These are phyloP conservation scores for Calonectria hawksworthii DNA, from an alignment of 2,329 filamentous ascomycete species.

Conservation along the genomic window DNA sequence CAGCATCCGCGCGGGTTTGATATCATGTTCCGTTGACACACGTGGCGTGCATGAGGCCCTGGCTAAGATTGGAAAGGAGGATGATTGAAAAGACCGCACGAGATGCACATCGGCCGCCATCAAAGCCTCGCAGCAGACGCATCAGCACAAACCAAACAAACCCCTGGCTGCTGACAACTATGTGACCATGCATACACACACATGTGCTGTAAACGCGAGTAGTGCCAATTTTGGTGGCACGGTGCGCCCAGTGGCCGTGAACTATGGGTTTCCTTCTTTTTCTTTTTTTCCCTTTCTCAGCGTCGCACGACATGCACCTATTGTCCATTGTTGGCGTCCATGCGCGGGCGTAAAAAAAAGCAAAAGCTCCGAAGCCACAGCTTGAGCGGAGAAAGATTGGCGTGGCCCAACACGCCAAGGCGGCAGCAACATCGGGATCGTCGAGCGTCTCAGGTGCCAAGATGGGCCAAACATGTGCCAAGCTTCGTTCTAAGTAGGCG, in stretches of 20 bases:
- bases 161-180: conserved; percentile 5
- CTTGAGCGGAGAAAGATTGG: background rate
- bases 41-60: conserved; percentile 1
- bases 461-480: conserved; percentile 12
- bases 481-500: conserved; percentile 21
- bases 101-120: conserved; percentile 1
- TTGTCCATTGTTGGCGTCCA: background rate
- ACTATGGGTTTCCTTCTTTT: background rate
- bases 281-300: background rate
- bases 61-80: background rate
- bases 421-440: background rate
- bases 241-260: background rate
- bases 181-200: background rate
- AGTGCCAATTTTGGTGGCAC: background rate
- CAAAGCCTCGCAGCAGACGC: conserved; percentile 17
- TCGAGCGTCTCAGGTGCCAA: background rate
- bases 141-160: background rate
- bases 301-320: background rate
- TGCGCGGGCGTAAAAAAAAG: background rate
- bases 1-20: background rate
- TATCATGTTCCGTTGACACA: conserved; percentile 9
- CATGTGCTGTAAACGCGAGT: background rate
- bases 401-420: background rate
- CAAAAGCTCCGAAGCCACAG: background rate
- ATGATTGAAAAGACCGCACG: background rate